phyloP scores from a whole-genome alignment of 441 rosid species.

The Adansonia gregorii region DNA sequence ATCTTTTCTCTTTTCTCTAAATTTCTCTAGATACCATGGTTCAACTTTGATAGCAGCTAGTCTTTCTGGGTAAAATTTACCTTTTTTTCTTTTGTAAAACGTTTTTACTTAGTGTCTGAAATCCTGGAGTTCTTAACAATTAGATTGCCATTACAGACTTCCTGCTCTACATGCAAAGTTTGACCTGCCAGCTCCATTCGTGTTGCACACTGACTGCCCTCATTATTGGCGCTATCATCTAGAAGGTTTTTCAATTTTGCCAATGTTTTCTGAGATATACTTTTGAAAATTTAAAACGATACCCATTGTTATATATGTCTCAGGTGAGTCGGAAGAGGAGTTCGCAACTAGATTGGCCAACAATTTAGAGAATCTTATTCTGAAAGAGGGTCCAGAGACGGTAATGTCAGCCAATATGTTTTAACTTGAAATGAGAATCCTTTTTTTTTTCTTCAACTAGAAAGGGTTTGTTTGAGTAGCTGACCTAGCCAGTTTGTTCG shows the following conservation, averaged over 20 bases:
- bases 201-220: constrained; percentile 95
- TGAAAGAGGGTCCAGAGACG: constrained; percentile 96
- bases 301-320: constrained; percentile 27
- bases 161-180: constrained; percentile 89
- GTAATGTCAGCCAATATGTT: constrained; percentile 43
- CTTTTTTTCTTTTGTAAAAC: neutral
- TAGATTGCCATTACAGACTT: constrained; percentile 51
- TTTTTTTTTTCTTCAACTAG: neutral
- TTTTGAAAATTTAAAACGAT: constrained; percentile 25
- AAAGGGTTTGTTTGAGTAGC: constrained; percentile 24
- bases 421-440: neutral
- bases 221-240: constrained; percentile 98
- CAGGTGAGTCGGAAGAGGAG: constrained; percentile 96
- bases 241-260: constrained; percentile 58
- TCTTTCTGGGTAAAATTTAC: constrained; percentile 75
- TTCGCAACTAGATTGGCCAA: constrained; percentile 91
- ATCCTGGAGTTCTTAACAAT: constrained; percentile 18
- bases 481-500: constrained; percentile 29
- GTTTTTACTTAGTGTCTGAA: constrained; percentile 15
- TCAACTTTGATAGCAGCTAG: constrained; percentile 94
- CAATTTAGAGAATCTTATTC: constrained; percentile 82
- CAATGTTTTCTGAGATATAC: constrained; percentile 21
- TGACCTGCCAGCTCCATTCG: constrained; percentile 97
- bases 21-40: constrained; percentile 76
- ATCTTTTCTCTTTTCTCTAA: constrained; percentile 25